Evolutionary conservation across 768 basidiomycete genomes (phyloP), one percentile per base, ranked within the genome.

Genomic region (Heimioporus sp.): DNA sequence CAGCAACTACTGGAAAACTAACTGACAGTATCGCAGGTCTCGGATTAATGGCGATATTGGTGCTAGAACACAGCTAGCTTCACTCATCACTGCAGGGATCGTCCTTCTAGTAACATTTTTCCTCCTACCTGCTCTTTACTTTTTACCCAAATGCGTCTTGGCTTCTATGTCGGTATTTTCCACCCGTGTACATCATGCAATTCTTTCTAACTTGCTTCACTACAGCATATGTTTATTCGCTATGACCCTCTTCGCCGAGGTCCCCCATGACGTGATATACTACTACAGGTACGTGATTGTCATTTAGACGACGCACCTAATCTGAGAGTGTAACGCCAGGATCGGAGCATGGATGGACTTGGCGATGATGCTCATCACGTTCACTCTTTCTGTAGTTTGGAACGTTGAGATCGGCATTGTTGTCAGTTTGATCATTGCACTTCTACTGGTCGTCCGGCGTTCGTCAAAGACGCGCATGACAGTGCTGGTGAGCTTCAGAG

Each of bases 331-430:
- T 6, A 15, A 46, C 30, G 16, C 34, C 28, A 63, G 89, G 61
- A 92, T 97, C 81, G 65, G 81, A n/a, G 90, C 96, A n/a, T 95
- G 92, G 90, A 82, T 83, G 35, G 96, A 98, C 65, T 75, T 96
- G 43, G 72, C 80, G 6, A 80, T 98, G 62, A 93, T 98, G 88
- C 72, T 75, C 19, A 78, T 94, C 46, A 98, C 97, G 0, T 97
- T 98, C 70, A 61, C 86, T 55, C 80, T 91, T 48, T 93, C 92
- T 2, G 83, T 97, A 49, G 68, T 97, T 20, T 94, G 92, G 84
- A 85, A 87, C 57, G 85, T 98, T 50, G 94, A 98, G 75, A 85
- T 92, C 49, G 96, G 96, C 13, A 85, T 98, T 39, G 82, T 89
- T n/a, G 85, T 90, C 58, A 90, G 90, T 56, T 74, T 98, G 56